A percentile compares a stretch with the other conserved stretches of the same genome.
phyloP scores from a whole-genome alignment of 371 early-diverging fungal genomes.

The Gilbertella persicaria region DNA sequence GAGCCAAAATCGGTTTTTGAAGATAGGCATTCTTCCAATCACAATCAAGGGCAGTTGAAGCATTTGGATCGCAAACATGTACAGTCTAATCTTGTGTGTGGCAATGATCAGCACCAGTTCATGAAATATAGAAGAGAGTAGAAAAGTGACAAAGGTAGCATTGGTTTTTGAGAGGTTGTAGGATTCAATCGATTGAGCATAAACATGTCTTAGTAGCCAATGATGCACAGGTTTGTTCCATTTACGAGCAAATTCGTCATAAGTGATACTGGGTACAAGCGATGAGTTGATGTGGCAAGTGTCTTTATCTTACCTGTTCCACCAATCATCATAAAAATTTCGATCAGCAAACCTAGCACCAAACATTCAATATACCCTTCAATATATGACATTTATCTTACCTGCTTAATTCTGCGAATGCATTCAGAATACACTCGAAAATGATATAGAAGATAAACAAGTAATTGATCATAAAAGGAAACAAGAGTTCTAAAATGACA shows the following conservation, averaged over 20 bases:
- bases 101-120: constrained; percentile 87
- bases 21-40: constrained; percentile 58
- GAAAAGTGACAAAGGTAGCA: constrained; percentile 84
- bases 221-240: constrained; percentile 99
- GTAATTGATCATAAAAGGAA: constrained; percentile 90
- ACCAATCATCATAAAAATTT: constrained; percentile 98
- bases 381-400: constrained; percentile 21
- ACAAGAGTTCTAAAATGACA: constrained; percentile 70
- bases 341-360: constrained; percentile 88
- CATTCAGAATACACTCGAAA: constrained; percentile 95
- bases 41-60: constrained; percentile 90
- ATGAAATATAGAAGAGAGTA: constrained; percentile 86
- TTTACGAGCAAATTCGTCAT: constrained; percentile 94
- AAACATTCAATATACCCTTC: not conserved
- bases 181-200: constrained; percentile 77
- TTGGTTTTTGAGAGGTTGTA: constrained; percentile 73
- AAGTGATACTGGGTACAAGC: constrained; percentile 62
- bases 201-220: constrained; percentile 93
- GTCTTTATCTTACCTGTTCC: constrained; percentile 67
- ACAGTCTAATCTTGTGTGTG: constrained; percentile 73
- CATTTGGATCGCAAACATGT: constrained; percentile 90
- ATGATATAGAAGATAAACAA: constrained; percentile 92
- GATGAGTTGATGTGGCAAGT: too few relatives aligned
- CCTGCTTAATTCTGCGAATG: constrained; percentile 93
- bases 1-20: constrained; percentile 63